Conservation (phyloP, 148 eudicot species). For the Spergularia bocconei region DNA sequence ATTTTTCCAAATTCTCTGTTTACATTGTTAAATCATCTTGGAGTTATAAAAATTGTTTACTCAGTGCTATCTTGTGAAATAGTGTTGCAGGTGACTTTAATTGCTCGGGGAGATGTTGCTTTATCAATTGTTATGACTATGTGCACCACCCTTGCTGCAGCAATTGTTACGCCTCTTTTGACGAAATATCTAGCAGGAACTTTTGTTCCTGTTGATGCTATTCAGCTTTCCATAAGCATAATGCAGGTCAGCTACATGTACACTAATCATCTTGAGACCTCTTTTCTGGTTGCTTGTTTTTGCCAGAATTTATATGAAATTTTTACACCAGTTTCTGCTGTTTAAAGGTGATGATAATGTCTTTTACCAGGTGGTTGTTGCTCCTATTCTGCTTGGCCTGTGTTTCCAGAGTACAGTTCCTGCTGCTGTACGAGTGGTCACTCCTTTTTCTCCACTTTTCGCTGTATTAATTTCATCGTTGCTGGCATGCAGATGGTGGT, state of each 20-base stretch:
- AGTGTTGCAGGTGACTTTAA: constrained; percentile 63
- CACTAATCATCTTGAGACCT: neutral
- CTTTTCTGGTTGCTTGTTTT: neutral
- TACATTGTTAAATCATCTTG: neutral
- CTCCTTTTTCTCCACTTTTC: constrained; percentile 53
- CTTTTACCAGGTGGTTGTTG: constrained; percentile 57
- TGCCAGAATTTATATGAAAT: neutral
- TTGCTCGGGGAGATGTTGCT: constrained; percentile 70
- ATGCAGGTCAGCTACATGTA: constrained; percentile 46
- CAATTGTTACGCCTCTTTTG: constrained; percentile 59
- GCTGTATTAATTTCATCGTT: constrained; percentile 61
- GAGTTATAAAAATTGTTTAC: neutral
- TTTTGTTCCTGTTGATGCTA: constrained; percentile 59
- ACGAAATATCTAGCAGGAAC: constrained; percentile 60
- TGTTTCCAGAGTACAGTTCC: constrained; percentile 57
- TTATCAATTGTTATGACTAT: constrained; percentile 66
- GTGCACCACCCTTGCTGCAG: constrained; percentile 69
- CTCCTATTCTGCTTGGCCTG: constrained; percentile 62
- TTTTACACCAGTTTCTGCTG: neutral
- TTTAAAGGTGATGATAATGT: neutral
- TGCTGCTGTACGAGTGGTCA: constrained; percentile 39
- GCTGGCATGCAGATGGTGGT: constrained; percentile 49
- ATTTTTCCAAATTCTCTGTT: neutral
- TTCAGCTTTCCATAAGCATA: constrained; percentile 63
- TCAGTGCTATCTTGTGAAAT: constrained; percentile 32